Evolutionary conservation across 257 asterid species (phyloP).

Genomic region (Solanum medicagineum): DNA sequence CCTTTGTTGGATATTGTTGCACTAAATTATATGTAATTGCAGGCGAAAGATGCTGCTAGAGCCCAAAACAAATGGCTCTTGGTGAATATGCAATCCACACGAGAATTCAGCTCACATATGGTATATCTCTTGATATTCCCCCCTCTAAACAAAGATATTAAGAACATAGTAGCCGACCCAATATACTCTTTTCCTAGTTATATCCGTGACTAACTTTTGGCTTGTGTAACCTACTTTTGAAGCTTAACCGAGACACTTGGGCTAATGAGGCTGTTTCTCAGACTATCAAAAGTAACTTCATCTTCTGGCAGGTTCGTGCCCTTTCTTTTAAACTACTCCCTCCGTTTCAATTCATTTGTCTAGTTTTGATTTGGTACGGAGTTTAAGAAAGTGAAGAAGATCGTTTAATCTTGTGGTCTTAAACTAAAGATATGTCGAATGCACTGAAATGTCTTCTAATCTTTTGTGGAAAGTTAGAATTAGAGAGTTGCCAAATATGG

Average conservation of each 20-base stretch:
- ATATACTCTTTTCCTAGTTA: background rate
- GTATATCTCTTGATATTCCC: conserved; percentile 24
- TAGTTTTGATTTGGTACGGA: background rate
- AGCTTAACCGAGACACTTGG: conserved; percentile 99
- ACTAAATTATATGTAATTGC: conserved; percentile 1
- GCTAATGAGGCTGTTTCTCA: conserved; percentile 96
- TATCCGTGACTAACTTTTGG: background rate
- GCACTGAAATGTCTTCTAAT: background rate
- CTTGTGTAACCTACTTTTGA: conserved; percentile 14
- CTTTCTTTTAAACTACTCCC: background rate
- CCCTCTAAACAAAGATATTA: background rate
- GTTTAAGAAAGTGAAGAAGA: background rate
- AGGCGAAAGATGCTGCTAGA: conserved; percentile 89
- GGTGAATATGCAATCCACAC: conserved; percentile 83
- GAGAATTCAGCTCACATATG: conserved; percentile 96
- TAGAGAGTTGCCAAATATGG: background rate
- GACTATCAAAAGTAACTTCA: conserved; percentile 77
- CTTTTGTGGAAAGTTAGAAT: background rate
- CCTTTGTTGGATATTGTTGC: background rate
- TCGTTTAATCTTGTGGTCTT: background rate
- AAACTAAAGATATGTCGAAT: background rate
- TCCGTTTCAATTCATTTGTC: background rate
- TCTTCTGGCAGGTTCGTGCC: conserved; percentile 91
- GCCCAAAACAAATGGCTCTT: conserved; percentile 80
- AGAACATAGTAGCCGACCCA: background rate